Base-by-base conservation (phyloP, 306 rosid genomes). In the Mucuna pruriens region DNA sequence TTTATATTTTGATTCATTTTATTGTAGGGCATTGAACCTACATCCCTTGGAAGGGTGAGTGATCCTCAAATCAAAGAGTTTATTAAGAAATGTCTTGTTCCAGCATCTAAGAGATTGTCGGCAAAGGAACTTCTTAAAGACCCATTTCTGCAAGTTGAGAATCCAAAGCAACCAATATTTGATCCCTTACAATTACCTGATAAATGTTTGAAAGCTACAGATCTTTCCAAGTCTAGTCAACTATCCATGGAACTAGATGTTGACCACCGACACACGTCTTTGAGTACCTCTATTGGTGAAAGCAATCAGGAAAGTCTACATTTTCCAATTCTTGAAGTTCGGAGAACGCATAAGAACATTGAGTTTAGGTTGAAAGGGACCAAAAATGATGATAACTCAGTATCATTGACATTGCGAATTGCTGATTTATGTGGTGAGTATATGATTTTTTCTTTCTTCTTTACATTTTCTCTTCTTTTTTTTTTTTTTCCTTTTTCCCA, bases 11-110 rank as follows among this genome's bases (percentile, higher is more conserved):
- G 25, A 69, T 80, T 52, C 58, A 57, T 74, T 86, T 65, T 79
- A 61, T 75, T 79, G 44, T 76, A 90, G 94, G 98, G 98, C 39
- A 87, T 94, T 64, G 90, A 87, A 80, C 98, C 98, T 80, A 90
- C 91, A 65, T 85, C 93, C 33, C 93, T 91, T 84, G 49, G 65
- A 48, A 90, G 75, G 80, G 91, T 94, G 66, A 82, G 67, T 54
- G 94, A 94, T 81, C 89, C 88, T 45, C 85, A 84, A 76, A 86
- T 88, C 48, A 91, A 81, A 57, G 80, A 80, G 71, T 90, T 94
- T 54, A 90, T 94, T 71, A 90, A 90, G 84, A 94, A 91, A 81
- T 94, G 98, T 85, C 84, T 91, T 51, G 88, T 89, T 80, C 89
- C 92, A 34, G 89, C 75, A 13, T 83, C 90, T 4, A 83, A 89